Evolutionary conservation across 495 filamentous ascomycete genomes (phyloP), one percentile per base, ranked within the genome.

Genomic region (Lichina pygmaea): DNA sequence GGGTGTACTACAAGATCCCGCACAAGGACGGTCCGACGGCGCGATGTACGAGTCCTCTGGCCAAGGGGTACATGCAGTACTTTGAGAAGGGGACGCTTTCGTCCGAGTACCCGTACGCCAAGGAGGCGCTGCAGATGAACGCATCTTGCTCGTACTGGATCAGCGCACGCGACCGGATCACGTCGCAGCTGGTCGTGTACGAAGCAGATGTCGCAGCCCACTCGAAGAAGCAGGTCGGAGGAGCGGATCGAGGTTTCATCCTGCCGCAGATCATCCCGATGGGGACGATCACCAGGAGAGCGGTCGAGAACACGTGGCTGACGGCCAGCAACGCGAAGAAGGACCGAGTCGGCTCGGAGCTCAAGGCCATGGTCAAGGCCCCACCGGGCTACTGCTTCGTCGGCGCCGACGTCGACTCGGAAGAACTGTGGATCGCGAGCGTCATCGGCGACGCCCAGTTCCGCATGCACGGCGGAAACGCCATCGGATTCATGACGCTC

Each of bases 111-210:
- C 59, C 74, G 0, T 83, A 93, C 53, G 89, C 89, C 0, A 92
- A 86, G 52, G 83, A 93, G 55, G 89, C 89, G 6, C 65, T 95
- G 45, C 79, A 95, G 46, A 94, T 95, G 91, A 99, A 99, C 53
- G 83, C 86, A 3, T 86, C 81, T 0, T 99, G 89, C 54, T 93
- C 85, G 0, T 99, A 99, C 59, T 99, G 89, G 89, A 95, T 95
- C 46, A 89, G 79, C 51, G 84, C 91, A 15, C 68, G 89, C 46
- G 82, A 93, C 53, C 70, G 89, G 42, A 95, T 99, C 49, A 81
- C 66, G 67, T 77, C 77, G 17, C 89, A 99, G 57, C 78, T 94
- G 66, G 86, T 93, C 13, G 77, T 99, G 7, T 93, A 93, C 51
- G 64, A 80, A 45, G 65, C 10, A 44, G 48, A 48, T 51, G 54